A percentile compares a stretch with the other conserved stretches of the same genome.
Conservation (phyloP, 1,284 basidiomycete genomes). For the Mycena citricolor region DNA sequence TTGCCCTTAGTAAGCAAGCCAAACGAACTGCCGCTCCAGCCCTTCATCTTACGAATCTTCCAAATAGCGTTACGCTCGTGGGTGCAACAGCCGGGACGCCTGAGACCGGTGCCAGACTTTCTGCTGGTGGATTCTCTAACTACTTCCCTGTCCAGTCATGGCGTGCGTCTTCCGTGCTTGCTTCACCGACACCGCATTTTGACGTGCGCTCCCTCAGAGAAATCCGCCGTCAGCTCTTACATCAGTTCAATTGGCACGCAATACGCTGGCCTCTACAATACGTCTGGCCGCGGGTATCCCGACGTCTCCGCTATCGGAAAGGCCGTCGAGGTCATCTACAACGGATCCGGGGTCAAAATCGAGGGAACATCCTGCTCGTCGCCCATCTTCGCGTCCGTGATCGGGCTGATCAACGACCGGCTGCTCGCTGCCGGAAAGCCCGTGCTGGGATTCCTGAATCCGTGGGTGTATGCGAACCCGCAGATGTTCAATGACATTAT, state of each 20-base stretch:
- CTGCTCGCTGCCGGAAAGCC: conserved; percentile 20
- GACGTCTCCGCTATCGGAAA: conserved; percentile 31
- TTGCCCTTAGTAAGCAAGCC: conserved; percentile 24
- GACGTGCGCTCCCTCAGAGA: conserved; percentile 12
- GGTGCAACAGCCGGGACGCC: conserved; percentile 21
- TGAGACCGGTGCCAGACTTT: conserved; percentile 18
- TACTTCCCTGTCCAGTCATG: conserved; percentile 19
- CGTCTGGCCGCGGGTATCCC: conserved; percentile 20
- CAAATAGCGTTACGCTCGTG: conserved; percentile 19
- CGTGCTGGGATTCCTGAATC: conserved; percentile 22
- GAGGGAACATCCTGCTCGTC: conserved; percentile 59
- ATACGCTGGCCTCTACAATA: conserved; percentile 55
- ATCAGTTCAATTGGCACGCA: conserved; percentile 16
- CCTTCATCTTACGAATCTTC: neutral
- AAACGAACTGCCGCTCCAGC: too few species aligned
- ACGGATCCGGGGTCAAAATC: conserved; percentile 37
- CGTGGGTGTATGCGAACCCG: conserved; percentile 23
- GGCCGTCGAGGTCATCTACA: conserved; percentile 42
- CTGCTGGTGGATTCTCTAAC: conserved; percentile 22
- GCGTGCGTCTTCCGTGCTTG: conserved; percentile 6
- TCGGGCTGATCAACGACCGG: conserved; percentile 35
- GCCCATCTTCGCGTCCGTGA: conserved; percentile 54
- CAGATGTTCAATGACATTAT: conserved; percentile 21
- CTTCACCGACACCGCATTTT: neutral
- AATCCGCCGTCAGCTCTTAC: conserved; percentile 10